Percentiles rank a stretch among this genome's conserved stretches.
Evolutionary conservation across 176 grass and related monocot species (phyloP).

Genomic region (Thalia dealbata): DNA sequence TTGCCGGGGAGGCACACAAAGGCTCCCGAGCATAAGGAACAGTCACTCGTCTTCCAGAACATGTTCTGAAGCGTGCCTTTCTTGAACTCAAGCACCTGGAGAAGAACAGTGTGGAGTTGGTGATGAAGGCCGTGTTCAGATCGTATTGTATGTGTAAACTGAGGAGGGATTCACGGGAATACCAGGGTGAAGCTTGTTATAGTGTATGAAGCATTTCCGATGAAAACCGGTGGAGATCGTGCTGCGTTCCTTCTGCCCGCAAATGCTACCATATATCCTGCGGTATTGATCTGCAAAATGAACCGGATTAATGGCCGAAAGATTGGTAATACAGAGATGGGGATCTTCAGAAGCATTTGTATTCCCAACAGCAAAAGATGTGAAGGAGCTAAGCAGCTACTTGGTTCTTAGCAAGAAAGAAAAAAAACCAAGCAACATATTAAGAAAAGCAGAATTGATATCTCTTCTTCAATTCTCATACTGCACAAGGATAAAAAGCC

Average conservation of each 20-base stretch:
- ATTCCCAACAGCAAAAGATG: too few relatives aligned
- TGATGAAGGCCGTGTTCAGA: too few relatives aligned
- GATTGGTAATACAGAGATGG: not conserved
- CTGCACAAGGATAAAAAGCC: too few relatives aligned
- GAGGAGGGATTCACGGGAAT: not conserved
- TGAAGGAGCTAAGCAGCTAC: too few relatives aligned
- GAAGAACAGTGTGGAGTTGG: not conserved
- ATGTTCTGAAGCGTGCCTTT: constrained; percentile 80
- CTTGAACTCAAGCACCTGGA: constrained; percentile 75
- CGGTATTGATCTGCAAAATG: constrained; percentile 34
- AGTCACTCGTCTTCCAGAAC: constrained; percentile 61
- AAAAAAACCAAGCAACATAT: too few relatives aligned
- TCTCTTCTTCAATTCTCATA: too few relatives aligned
- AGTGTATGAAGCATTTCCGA: constrained; percentile 40
- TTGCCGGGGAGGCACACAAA: constrained; percentile 47
- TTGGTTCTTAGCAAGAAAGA: too few relatives aligned
- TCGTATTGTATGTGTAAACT: too few relatives aligned
- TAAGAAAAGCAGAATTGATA: too few relatives aligned
- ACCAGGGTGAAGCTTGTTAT: constrained; percentile 87
- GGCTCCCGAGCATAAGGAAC: constrained; percentile 42
- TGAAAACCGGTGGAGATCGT: constrained; percentile 47
- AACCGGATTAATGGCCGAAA: not conserved
- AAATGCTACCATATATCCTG: constrained; percentile 79
- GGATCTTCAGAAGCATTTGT: too few relatives aligned
- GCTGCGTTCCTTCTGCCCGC: constrained; percentile 76